Percentiles rank a stretch among this genome's conserved stretches.
These are phyloP conservation scores for Penicillium macrosclerotiorum DNA, from an alignment of 495 filamentous ascomycete genomes.

Conservation along the genomic window DNA sequence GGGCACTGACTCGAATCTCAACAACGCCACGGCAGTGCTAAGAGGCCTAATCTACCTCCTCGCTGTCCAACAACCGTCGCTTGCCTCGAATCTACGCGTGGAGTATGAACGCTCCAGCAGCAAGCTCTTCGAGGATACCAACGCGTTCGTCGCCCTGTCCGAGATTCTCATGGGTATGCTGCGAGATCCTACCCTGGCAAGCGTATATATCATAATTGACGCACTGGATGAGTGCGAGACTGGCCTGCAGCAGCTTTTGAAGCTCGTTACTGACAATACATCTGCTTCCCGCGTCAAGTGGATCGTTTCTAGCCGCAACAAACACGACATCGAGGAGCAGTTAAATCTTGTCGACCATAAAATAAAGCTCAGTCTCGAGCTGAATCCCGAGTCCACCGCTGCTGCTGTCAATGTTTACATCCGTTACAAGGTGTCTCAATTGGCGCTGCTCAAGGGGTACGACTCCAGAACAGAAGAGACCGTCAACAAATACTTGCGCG, in stretches of 20 bases:
- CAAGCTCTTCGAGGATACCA: not conserved
- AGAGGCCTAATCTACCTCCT: not conserved
- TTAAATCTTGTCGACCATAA: not conserved
- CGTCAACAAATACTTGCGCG: constrained; percentile 14
- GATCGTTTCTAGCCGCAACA: constrained; percentile 32
- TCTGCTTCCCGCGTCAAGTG: constrained; percentile 24
- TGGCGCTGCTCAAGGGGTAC: constrained; percentile 14
- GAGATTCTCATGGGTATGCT: not conserved
- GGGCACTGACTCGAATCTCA: not conserved
- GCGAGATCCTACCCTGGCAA: not conserved
- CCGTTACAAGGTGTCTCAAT: constrained; percentile 22
- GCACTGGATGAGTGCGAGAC: constrained; percentile 48
- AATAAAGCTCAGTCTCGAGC: constrained; percentile 12
- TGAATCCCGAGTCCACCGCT: constrained; percentile 17
- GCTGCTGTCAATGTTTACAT: constrained; percentile 32
- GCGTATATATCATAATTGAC: constrained; percentile 42
- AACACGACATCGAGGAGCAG: constrained; percentile 14
- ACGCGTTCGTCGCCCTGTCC: not conserved
- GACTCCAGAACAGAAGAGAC: not conserved
- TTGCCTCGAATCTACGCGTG: not conserved
- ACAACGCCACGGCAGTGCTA: not conserved
- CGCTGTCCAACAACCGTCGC: not conserved
- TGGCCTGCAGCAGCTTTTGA: constrained; percentile 27
- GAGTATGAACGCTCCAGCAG: not conserved
- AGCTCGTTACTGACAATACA: constrained; percentile 25